Percentiles rank a stretch among this genome's conserved stretches.
Evolutionary conservation across 2,329 filamentous ascomycete genomes (phyloP).

Genomic region (Colletotrichum eremochloae): DNA sequence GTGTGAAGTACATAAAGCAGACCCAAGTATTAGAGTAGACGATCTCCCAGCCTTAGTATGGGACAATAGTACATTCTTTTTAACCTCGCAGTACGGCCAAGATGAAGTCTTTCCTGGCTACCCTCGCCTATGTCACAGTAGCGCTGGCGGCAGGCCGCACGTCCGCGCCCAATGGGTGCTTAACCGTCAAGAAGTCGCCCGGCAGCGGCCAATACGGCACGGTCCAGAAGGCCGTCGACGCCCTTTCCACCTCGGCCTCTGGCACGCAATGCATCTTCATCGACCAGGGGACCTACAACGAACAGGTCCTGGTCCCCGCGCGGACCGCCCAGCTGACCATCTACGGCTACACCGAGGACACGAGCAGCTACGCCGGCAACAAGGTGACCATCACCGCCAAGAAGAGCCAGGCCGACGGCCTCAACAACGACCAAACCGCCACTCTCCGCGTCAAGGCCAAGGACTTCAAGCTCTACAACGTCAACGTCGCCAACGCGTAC

Average conservation of each 20-base stretch:
- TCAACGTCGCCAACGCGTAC: constrained; percentile 64
- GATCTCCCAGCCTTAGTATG: constrained; percentile 5
- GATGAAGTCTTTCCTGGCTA: constrained; percentile 36
- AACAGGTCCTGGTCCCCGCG: constrained; percentile 68
- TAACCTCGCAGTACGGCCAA: neutral
- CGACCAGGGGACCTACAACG: constrained; percentile 72
- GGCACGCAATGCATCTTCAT: constrained; percentile 73
- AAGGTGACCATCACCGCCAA: constrained; percentile 67
- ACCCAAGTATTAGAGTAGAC: neutral
- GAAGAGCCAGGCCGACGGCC: constrained; percentile 65
- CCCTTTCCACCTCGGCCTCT: constrained; percentile 65
- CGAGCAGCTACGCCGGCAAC: constrained; percentile 66
- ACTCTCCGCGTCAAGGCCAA: constrained; percentile 62
- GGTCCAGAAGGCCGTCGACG: constrained; percentile 67
- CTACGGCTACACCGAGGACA: constrained; percentile 68
- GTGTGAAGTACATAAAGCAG: constrained; percentile 22
- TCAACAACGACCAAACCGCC: constrained; percentile 66
- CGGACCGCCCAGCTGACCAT: constrained; percentile 66
- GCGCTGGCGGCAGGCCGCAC: constrained; percentile 47
- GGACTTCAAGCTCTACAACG: constrained; percentile 71
- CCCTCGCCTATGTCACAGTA: constrained; percentile 24
- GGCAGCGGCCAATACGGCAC: constrained; percentile 45
- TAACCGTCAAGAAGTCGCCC: constrained; percentile 49
- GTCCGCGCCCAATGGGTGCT: constrained; percentile 48
- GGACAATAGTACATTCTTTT: constrained; percentile 7